phyloP scores from a whole-genome alignment of 306 rosid genomes.

The Acmispon strigosus region DNA sequence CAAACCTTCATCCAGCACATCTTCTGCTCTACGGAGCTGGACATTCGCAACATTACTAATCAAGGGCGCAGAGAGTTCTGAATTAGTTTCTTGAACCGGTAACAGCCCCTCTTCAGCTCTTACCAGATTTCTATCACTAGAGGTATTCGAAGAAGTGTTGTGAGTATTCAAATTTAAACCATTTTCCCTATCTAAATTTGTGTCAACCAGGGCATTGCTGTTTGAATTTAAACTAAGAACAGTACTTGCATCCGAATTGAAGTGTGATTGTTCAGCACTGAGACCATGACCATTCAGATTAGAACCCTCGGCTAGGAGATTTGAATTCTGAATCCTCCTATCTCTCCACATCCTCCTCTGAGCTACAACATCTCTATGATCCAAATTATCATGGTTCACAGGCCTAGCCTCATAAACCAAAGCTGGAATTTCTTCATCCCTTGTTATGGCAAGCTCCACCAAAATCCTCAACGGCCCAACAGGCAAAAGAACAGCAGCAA shows the following conservation, averaged over 20 bases:
- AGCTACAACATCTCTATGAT: slow-evolving; percentile 20
- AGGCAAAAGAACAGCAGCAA: slow-evolving; percentile 87
- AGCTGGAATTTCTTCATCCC: slow-evolving; percentile 95
- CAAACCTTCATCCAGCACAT: slow-evolving; percentile 32
- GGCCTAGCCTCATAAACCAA: slow-evolving; percentile 97
- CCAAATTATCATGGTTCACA: slow-evolving; percentile 34
- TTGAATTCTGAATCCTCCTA: slow-evolving; percentile 39
- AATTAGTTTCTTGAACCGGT: slow-evolving; percentile 24
- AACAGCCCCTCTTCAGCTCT: slow-evolving; percentile 56
- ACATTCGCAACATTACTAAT: slow-evolving; percentile 37
- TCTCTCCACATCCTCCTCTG: slow-evolving; percentile 82
- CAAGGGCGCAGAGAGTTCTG: slow-evolving; percentile 55
- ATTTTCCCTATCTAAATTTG: slow-evolving; percentile 12
- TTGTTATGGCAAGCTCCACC: slow-evolving; percentile 85
- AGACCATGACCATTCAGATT: slow-evolving; percentile 12
- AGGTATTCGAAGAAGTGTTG: background rate
- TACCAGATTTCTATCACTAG: slow-evolving; percentile 25
- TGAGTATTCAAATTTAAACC: slow-evolving; percentile 22
- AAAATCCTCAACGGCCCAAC: slow-evolving; percentile 78
- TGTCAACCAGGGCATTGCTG: slow-evolving; percentile 3
- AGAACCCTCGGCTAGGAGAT: background rate
- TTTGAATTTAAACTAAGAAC: slow-evolving; percentile 15
- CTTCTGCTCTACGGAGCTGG: slow-evolving; percentile 26
- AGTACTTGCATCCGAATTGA: slow-evolving; percentile 7
- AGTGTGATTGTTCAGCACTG: slow-evolving; percentile 8